These are phyloP conservation scores for Aspergillus piperis DNA, from an alignment of 2,329 filamentous ascomycete species.

Conservation along the genomic window DNA sequence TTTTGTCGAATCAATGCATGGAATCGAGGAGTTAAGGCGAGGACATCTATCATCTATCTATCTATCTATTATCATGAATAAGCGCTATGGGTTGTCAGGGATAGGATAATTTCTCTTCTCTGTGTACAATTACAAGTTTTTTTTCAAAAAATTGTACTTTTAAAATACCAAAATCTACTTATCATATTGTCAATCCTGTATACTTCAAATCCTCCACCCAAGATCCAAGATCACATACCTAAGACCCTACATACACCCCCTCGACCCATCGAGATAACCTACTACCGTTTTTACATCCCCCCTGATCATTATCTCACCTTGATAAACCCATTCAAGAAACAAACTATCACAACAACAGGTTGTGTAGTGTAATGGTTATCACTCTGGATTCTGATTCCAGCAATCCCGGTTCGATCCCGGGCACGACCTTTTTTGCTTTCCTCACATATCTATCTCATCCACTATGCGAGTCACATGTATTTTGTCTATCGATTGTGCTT, in stretches of 20 bases:
- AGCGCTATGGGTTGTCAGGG: background rate
- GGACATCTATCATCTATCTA: background rate
- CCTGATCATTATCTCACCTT: no score
- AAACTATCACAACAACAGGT: background rate
- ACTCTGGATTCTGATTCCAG: slow-evolving; percentile 9
- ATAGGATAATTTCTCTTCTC: background rate
- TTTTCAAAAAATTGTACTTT: background rate
- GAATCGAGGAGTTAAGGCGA: background rate
- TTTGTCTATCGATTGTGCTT: no score
- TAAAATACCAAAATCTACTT: background rate
- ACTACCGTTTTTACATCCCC: no score
- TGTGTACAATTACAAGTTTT: background rate
- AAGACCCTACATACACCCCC: no score
- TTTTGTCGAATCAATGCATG: background rate
- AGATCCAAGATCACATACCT: no score
- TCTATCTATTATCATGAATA: background rate
- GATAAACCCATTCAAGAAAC: accelerated
- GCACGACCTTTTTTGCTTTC: background rate
- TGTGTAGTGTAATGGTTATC: slow-evolving; percentile 9
- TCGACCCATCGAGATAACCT: no score
- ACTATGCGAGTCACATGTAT: background rate
- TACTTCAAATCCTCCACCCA: no score
- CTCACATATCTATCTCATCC: background rate
- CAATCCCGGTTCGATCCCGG: slow-evolving; percentile 9
- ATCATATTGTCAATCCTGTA: no score